Evolutionary conservation across 257 asterid species (phyloP).

Genomic region (Penstemon davidsonii): DNA sequence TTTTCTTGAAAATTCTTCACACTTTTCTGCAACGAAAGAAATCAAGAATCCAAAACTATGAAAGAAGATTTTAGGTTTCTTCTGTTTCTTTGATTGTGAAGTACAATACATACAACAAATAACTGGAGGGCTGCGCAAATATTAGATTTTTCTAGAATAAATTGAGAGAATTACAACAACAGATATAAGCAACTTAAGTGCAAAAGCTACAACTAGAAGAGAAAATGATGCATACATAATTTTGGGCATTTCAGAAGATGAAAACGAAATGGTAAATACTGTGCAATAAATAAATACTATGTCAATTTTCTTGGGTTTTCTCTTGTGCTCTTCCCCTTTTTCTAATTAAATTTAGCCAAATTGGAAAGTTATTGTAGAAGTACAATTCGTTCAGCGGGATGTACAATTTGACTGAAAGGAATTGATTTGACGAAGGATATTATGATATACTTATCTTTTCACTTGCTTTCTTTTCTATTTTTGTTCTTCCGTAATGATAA

Average conservation of each 20-base stretch:
- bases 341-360: too few relatives aligned
- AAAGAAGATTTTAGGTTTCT: background rate
- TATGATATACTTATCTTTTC: too few relatives aligned
- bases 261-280: too few relatives aligned
- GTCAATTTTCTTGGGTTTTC: too few relatives aligned
- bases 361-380: too few relatives aligned
- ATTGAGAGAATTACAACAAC: background rate
- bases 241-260: background rate
- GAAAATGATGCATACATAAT: background rate
- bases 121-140: background rate
- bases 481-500: too few relatives aligned
- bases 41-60: background rate
- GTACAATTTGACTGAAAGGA: too few relatives aligned
- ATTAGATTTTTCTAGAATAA: background rate
- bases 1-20: background rate
- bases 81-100: background rate
- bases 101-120: slow-evolving; percentile 3
- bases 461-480: too few relatives aligned
- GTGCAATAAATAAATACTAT: too few relatives aligned
- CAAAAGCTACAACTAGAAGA: background rate
- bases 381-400: too few relatives aligned
- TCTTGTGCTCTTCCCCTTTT: too few relatives aligned
- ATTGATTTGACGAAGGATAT: too few relatives aligned
- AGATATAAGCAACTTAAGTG: background rate
- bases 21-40: slow-evolving; percentile 1